A percentile compares a stretch with the other conserved stretches of the same genome.
These are phyloP conservation scores for Isoetes engelmannii DNA, from an alignment of 83 land plant genomes.

Conservation along the genomic window DNA sequence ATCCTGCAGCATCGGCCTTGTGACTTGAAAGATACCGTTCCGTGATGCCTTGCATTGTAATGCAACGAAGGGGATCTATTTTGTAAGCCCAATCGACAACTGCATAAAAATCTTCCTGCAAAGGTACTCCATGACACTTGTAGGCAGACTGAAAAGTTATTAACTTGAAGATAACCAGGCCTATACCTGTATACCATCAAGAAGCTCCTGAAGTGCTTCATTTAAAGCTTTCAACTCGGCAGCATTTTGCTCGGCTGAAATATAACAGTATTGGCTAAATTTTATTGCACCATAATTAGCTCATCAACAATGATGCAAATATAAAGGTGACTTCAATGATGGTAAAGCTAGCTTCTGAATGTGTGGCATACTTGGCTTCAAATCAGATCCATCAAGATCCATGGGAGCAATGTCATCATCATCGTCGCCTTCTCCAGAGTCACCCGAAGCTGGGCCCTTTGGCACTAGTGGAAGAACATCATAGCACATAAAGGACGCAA, in stretches of 20 bases:
- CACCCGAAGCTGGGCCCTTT: conserved; percentile 41
- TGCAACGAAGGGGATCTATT: conserved; percentile 89
- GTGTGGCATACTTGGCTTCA: conserved; percentile 32
- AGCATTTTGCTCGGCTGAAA: conserved; percentile 56
- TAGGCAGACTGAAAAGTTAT: neutral
- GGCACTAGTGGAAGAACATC: conserved; percentile 85
- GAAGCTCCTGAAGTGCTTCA: conserved; percentile 84
- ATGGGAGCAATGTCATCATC: conserved; percentile 73
- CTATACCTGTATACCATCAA: conserved; percentile 80
- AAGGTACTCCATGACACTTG: conserved; percentile 4
- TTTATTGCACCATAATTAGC: neutral
- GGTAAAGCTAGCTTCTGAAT: neutral
- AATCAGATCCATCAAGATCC: conserved; percentile 75
- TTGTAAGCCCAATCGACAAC: conserved; percentile 99
- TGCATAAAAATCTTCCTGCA: conserved; percentile 88
- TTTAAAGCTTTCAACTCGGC: conserved; percentile 69
- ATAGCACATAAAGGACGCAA: conserved; percentile 99
- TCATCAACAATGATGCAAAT: conserved; percentile 12
- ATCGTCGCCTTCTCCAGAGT: conserved; percentile 32
- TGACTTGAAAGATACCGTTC: conserved; percentile 92
- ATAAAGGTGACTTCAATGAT: neutral
- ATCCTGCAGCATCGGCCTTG: conserved; percentile 96
- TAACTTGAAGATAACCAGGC: neutral
- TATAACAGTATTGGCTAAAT: conserved; percentile 2
- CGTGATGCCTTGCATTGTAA: conserved; percentile 97